Evolutionary conservation across 148 eudicot species (phyloP).

Genomic region (Euryodendron excelsum): DNA sequence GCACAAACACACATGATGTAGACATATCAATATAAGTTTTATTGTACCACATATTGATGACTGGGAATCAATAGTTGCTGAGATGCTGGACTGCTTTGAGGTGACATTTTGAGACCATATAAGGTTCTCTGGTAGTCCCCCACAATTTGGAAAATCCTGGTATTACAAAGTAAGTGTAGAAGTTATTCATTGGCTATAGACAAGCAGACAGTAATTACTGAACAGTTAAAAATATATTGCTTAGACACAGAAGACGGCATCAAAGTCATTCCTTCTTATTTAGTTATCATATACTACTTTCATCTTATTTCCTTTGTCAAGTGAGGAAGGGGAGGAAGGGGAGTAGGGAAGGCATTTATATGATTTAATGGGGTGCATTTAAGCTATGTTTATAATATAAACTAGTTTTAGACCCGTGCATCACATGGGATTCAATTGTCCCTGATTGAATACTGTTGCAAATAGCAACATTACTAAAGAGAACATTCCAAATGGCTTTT

Average conservation of each 20-base stretch:
- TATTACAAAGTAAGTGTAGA: constrained; percentile 11
- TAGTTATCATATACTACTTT: neutral
- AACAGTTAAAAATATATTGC: neutral
- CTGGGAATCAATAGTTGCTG: constrained; percentile 63
- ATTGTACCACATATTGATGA: constrained; percentile 80
- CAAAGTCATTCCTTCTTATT: neutral
- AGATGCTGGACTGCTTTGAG: constrained; percentile 36
- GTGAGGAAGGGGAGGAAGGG: neutral
- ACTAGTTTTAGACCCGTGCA: too few relatives aligned
- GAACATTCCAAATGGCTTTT: too few relatives aligned
- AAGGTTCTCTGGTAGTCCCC: constrained; percentile 28
- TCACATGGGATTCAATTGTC: too few relatives aligned
- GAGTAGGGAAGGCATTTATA: neutral
- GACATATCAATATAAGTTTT: neutral
- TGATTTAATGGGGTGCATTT: too few relatives aligned
- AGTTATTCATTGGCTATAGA: neutral
- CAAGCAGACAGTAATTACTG: neutral
- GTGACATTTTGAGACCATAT: constrained; percentile 45
- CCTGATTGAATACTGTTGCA: too few relatives aligned
- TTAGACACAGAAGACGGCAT: neutral
- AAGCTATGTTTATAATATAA: too few relatives aligned
- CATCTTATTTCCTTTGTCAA: neutral
- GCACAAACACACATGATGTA: neutral
- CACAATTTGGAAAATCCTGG: constrained; percentile 50
- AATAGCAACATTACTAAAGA: too few relatives aligned